Conservation (phyloP, 2,329 filamentous ascomycete species). For the Scytalidium lignicola region DNA sequence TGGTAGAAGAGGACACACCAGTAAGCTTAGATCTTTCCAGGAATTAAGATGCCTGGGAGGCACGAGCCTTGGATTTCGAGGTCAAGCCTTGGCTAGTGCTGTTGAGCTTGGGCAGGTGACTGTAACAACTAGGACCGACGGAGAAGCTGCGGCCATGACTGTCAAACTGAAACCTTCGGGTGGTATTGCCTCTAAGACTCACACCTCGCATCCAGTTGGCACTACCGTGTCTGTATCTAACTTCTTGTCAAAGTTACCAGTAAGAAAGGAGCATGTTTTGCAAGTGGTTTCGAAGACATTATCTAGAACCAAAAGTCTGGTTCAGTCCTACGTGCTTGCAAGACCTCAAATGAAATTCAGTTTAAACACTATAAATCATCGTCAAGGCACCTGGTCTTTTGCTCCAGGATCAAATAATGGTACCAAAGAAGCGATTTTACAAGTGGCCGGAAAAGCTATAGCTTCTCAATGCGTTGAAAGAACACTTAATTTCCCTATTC, state of each 20-base stretch:
- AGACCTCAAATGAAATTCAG: conserved; percentile 56
- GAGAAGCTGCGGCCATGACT: conserved; percentile 52
- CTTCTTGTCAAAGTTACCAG: conserved; percentile 57
- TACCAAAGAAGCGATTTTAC: conserved; percentile 54
- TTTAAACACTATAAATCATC: conserved; percentile 51
- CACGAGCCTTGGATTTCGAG: conserved; percentile 67
- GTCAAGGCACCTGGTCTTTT: conserved; percentile 55
- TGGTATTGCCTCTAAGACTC: conserved; percentile 33
- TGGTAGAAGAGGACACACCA: conserved; percentile 66
- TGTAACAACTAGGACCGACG: conserved; percentile 58
- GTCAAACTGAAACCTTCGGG: conserved; percentile 37
- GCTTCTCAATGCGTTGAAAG: conserved; percentile 48
- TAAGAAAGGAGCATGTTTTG: conserved; percentile 53
- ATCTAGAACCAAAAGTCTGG: conserved; percentile 50
- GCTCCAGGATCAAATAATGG: conserved; percentile 46
- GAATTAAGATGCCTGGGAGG: conserved; percentile 54
- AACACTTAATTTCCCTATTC: conserved; percentile 13
- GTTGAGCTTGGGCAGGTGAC: conserved; percentile 54
- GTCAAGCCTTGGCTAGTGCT: conserved; percentile 65
- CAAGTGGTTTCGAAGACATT: conserved; percentile 55
- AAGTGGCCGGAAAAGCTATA: conserved; percentile 55
- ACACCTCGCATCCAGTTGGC: conserved; percentile 53
- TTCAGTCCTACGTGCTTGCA: conserved; percentile 62
- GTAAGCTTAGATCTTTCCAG: conserved; percentile 62
- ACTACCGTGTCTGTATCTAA: conserved; percentile 59